Evolutionary conservation across 352 stramenopile genomes (phyloP).

Genomic region (Phytophthora colocasiae): DNA sequence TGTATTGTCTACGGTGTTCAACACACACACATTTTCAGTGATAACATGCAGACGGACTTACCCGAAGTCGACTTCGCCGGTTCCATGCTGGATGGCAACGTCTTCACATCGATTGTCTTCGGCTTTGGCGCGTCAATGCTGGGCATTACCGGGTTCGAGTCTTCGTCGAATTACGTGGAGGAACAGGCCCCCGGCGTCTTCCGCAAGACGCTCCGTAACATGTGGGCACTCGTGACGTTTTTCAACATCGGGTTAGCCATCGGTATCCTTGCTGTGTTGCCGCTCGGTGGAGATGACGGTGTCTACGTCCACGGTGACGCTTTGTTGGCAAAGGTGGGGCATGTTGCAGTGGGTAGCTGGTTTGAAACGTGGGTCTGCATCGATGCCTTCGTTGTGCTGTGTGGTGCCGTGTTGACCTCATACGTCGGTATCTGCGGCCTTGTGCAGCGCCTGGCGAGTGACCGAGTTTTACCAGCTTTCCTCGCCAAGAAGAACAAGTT

Average conservation of each 20-base stretch:
- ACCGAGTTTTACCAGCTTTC: conserved; percentile 67
- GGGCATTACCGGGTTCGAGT: conserved; percentile 91
- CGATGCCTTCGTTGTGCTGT: conserved; percentile 90
- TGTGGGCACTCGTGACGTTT: conserved; percentile 80
- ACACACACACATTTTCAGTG: conserved; percentile 61
- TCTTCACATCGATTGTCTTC: conserved; percentile 69
- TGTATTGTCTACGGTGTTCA: conserved; percentile 60
- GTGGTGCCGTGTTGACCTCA: conserved; percentile 84
- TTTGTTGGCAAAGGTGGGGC: conserved; percentile 75
- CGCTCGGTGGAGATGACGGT: conserved; percentile 51
- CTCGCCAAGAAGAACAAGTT: conserved; percentile 63
- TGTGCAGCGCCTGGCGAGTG: conserved; percentile 73
- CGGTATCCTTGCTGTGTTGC: conserved; percentile 77
- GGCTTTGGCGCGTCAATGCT: conserved; percentile 82
- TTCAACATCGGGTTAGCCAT: conserved; percentile 86
- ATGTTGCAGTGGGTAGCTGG: conserved; percentile 41
- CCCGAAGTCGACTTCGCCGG: conserved; percentile 66
- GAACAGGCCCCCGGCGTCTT: conserved; percentile 84
- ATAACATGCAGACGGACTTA: conserved; percentile 67
- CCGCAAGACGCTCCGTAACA: conserved; percentile 67
- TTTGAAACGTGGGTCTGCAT: conserved; percentile 67
- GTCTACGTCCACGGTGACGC: conserved; percentile 59
- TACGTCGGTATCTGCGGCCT: conserved; percentile 84
- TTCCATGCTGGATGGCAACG: conserved; percentile 41
- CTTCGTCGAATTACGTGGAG: conserved; percentile 87